Evolutionary conservation across 1,284 basidiomycete species (phyloP), one percentile per base, ranked within the genome.

Genomic region (Tilletia caries): DNA sequence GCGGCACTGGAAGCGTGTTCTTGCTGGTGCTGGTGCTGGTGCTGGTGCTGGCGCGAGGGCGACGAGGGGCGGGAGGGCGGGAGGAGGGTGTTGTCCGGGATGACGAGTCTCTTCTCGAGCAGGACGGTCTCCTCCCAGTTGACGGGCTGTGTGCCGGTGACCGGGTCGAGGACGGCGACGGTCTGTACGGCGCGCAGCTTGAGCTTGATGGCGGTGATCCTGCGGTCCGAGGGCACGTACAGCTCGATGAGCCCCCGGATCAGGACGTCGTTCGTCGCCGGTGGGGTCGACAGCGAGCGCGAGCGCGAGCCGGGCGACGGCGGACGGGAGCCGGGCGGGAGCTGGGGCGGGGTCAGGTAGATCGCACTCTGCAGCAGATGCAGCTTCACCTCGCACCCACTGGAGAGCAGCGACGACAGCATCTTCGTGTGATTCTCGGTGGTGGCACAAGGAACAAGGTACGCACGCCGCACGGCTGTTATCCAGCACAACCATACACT

Each of bases 161-260:
- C 58, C 1, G 80, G 66, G 62, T 82, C 79, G 32, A 82, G 71
- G 37, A 81, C 70, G 44, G 79, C 82, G 48, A 82, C 72, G 32
- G 79, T 81, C 70, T 82, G 80, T 1, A 81, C 75, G 0, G 75
- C 81, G 50, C 76, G 73, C 8, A 83, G 65, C 23, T 79, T 76
- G 5, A 83, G 80, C 25, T 78, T 73, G 66, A 83, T 77, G 43
- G 79, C 82, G 2, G 76, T 73, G 41, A 83, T 81, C 66, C 77
- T 76, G 15, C 82, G 75, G 8, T 71, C 72, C 23, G 76, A 73
- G 18, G 82, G 82, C 2, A 80, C 79, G 64, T 77, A 75, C 64
- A 83, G 72, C 69, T 83, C 81, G 34, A 83, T 77, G 20, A 83
- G 72, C 15, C 82, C 82, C 6, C 80, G 74, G 12, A 82, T 79